Percentiles rank a stretch among this genome's conserved stretches.
phyloP scores from a whole-genome alignment of 257 asterid species.

The Linderniella brevidens region DNA sequence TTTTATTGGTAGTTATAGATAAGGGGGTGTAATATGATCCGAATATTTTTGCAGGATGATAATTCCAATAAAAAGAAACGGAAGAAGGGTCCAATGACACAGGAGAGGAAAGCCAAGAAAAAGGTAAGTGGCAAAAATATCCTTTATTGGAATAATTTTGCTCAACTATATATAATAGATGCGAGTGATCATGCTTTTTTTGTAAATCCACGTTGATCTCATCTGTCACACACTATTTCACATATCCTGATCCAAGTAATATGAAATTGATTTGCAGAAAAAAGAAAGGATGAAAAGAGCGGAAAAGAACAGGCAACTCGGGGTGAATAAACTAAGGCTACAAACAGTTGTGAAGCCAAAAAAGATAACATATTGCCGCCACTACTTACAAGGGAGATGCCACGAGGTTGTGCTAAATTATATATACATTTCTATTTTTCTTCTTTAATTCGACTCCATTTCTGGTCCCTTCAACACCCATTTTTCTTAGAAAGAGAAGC shows the following conservation, averaged over 20 bases:
- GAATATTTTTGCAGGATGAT: constrained; percentile 31
- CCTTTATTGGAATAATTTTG: no score
- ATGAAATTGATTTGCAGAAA: constrained; percentile 32
- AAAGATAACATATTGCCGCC: constrained; percentile 43
- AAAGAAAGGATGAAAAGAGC: constrained; percentile 61
- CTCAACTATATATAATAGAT: no score
- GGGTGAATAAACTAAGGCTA: constrained; percentile 67
- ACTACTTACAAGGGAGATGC: constrained; percentile 79
- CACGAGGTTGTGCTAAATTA: constrained; percentile 41
- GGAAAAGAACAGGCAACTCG: constrained; percentile 51
- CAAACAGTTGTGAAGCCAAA: constrained; percentile 50
- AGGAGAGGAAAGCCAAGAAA: constrained; percentile 52
- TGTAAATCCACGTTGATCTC: neutral
- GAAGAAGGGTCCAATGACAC: constrained; percentile 40
- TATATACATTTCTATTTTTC: no score
- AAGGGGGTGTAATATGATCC: constrained; percentile 12
- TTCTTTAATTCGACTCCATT: no score
- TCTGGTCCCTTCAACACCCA: neutral
- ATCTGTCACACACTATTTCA: neutral
- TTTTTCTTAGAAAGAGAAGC: neutral
- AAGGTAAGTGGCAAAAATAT: constrained; percentile 25
- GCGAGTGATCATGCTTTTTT: no score
- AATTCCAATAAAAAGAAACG: constrained; percentile 28
- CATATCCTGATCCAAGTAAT: constrained; percentile 8
- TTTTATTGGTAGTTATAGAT: neutral